These are phyloP conservation scores for Lodderomyces elongisporus DNA, from an alignment of 1,139 yeast species.

Conservation along the genomic window DNA sequence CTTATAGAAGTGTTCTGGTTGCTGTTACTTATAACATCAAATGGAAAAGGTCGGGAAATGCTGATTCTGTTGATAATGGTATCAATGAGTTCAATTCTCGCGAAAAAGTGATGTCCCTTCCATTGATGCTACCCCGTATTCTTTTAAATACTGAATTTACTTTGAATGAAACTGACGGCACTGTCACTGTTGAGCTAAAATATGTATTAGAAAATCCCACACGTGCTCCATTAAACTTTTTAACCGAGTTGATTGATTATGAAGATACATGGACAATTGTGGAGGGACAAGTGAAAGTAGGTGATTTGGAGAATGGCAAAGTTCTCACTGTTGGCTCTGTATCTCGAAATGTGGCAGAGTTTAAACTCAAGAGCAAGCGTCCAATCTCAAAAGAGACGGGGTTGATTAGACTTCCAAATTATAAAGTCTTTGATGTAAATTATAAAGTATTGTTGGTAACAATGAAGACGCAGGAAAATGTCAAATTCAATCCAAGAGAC, in stretches of 20 bases:
- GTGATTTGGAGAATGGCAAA: constrained; percentile 13
- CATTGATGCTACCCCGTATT: constrained; percentile 68
- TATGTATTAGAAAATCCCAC: constrained; percentile 75
- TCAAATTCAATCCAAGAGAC: constrained; percentile 15
- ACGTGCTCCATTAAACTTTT: constrained; percentile 58
- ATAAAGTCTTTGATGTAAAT: constrained; percentile 60
- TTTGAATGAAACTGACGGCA: constrained; percentile 9
- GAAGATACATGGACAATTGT: background rate
- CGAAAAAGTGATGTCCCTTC: constrained; percentile 50
- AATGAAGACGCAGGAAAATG: constrained; percentile 35
- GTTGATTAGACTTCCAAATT: constrained; percentile 42
- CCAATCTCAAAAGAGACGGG: background rate
- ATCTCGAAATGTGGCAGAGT: constrained; percentile 42
- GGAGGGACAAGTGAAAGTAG: no score
- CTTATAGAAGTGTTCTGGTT: constrained; percentile 37
- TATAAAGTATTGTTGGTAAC: constrained; percentile 63
- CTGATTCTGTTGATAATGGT: background rate
- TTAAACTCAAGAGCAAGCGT: constrained; percentile 11
- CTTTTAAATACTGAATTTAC: constrained; percentile 24
- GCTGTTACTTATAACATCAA: constrained; percentile 21
- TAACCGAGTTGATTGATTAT: constrained; percentile 35
- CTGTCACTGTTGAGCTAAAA: constrained; percentile 19
- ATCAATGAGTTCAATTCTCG: no score
- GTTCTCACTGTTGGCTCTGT: constrained; percentile 58
- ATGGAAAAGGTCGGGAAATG: constrained; percentile 28